Percentiles rank a stretch among this genome's conserved stretches.
These are phyloP conservation scores for Ceriops tagal DNA, from an alignment of 345 rosid genomes.

Conservation along the genomic window DNA sequence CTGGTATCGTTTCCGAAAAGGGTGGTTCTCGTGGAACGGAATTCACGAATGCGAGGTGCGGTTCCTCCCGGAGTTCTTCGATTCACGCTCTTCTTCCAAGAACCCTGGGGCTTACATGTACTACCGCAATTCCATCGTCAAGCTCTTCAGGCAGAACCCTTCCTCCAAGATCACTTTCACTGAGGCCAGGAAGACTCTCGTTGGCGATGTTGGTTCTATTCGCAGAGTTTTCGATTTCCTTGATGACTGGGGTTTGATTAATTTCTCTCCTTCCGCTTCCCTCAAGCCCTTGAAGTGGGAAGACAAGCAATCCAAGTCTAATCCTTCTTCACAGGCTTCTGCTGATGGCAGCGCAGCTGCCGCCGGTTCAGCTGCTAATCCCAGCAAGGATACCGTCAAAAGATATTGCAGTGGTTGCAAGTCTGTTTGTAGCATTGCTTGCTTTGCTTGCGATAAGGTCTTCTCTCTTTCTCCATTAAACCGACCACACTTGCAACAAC, in stretches of 20 bases:
- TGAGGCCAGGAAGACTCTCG: conserved; percentile 68
- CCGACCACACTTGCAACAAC: too few relatives aligned
- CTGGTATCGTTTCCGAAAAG: conserved; percentile 25
- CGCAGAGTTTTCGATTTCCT: conserved; percentile 90
- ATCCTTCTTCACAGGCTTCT: conserved; percentile 15
- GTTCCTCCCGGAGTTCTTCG: conserved; percentile 76
- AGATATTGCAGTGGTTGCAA: conserved; percentile 82
- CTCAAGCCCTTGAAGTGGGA: conserved; percentile 84
- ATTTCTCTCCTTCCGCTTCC: conserved; percentile 45
- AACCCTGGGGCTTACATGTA: conserved; percentile 58
- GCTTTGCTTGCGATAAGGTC: conserved; percentile 87
- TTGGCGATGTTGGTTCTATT: conserved; percentile 83
- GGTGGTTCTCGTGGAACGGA: conserved; percentile 73
- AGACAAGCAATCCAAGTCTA: conserved; percentile 65
- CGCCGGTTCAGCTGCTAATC: conserved; percentile 27
- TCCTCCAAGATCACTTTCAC: conserved; percentile 74
- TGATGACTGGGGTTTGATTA: conserved; percentile 85
- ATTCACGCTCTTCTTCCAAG: conserved; percentile 57
- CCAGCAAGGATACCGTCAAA: conserved; percentile 42
- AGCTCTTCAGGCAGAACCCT: conserved; percentile 56
- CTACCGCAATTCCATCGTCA: conserved; percentile 69
- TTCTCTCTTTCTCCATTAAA: neutral
- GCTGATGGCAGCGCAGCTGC: conserved; percentile 10
- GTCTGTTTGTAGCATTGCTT: conserved; percentile 73
- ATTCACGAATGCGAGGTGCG: conserved; percentile 72